These are phyloP conservation scores for Gloeopeniophorella convolvens DNA, from an alignment of 768 basidiomycete genomes.

Conservation along the genomic window DNA sequence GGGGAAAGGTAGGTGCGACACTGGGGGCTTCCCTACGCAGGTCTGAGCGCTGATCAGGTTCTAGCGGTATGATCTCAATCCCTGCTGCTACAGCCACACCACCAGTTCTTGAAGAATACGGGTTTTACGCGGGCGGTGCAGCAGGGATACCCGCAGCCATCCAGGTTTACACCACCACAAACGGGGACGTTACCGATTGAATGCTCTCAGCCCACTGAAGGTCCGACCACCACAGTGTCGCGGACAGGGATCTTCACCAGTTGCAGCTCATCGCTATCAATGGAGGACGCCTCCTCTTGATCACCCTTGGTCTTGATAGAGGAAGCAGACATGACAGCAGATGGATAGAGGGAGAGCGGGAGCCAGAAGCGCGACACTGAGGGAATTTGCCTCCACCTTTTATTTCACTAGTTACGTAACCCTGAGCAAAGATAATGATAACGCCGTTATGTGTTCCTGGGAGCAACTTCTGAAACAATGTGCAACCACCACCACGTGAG, in stretches of 20 bases:
- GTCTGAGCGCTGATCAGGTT: conserved; percentile 97
- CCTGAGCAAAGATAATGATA: no score
- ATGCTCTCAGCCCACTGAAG: conserved; percentile 26
- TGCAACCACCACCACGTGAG: no score
- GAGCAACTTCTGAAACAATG: no score
- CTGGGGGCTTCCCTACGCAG: conserved; percentile 97
- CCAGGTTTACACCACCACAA: conserved; percentile 57
- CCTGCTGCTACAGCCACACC: conserved; percentile 35
- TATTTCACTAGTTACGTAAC: no score
- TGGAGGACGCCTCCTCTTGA: conserved; percentile 26
- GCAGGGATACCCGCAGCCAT: conserved; percentile 88
- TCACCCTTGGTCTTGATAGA: conserved; percentile 13
- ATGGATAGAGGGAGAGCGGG: background rate
- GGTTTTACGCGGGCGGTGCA: conserved; percentile 23
- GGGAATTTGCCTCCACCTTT: no score
- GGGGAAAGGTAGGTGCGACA: conserved; percentile 43
- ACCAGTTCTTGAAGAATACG: conserved; percentile 22
- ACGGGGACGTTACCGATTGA: conserved; percentile 66
- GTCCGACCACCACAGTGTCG: conserved; percentile 27
- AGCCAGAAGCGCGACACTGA: no score
- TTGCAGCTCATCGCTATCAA: conserved; percentile 46
- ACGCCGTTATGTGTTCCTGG: no score
- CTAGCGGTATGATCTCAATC: conserved; percentile 97
- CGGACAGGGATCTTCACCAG: conserved; percentile 40
- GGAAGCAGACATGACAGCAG: conserved; percentile 9